A percentile compares a stretch with the other conserved stretches of the same genome.
Evolutionary conservation across 345 rosid species (phyloP).

Genomic region (Dovyalis caffra): DNA sequence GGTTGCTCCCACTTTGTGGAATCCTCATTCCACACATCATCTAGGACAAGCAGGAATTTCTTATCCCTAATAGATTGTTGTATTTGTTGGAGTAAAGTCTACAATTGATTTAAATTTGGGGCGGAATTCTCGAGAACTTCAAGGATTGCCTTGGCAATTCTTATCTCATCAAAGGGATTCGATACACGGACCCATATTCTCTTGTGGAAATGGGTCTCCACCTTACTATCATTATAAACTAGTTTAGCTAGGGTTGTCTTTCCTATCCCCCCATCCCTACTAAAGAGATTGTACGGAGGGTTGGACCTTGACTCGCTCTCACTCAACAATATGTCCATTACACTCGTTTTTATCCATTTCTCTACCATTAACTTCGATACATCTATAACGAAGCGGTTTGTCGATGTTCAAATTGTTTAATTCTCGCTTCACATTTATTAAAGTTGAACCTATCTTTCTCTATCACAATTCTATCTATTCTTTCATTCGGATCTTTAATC

Average conservation of each 20-base stretch:
- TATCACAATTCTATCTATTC: neutral
- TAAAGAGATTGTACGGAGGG: neutral
- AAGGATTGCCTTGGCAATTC: conserved; percentile 5
- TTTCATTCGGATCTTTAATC: neutral
- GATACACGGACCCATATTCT: conserved; percentile 24
- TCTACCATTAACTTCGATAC: neutral
- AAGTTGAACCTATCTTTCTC: neutral
- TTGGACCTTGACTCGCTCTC: neutral
- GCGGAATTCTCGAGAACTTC: neutral
- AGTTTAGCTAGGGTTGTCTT: conserved; percentile 11
- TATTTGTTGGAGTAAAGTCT: neutral
- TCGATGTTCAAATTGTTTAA: neutral
- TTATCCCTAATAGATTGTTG: neutral
- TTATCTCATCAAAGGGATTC: conserved; percentile 1
- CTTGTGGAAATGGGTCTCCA: neutral
- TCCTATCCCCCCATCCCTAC: conserved; percentile 13
- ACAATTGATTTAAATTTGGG: neutral
- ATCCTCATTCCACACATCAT: conserved; percentile 12
- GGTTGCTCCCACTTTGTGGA: neutral
- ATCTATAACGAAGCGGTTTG: neutral
- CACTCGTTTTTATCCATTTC: neutral
- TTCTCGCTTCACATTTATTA: rapidly evolving
- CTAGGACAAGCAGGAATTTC: neutral
- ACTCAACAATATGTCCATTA: neutral
- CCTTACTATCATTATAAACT: neutral